Evolutionary conservation across 192 early-diverging fungal genomes (phyloP), one percentile per base, ranked within the genome.

Genomic region (Umbelopsis isabellina): DNA sequence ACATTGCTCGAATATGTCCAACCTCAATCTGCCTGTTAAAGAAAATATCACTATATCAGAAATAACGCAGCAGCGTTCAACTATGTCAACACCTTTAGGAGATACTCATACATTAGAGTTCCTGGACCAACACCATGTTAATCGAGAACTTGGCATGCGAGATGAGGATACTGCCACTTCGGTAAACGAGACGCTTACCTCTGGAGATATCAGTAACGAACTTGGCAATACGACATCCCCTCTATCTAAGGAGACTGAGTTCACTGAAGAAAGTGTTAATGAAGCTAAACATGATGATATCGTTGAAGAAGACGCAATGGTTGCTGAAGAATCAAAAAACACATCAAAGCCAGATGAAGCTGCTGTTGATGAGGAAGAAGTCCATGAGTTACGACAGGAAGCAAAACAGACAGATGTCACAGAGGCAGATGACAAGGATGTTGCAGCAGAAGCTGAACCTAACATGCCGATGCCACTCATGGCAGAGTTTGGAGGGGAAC

Each of bases 1-100:
- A 51, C 98, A 98, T 74, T 93, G 92, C 74, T 91, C 92, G 49
- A 92, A 90, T 73, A 92, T 94, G 92, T 85, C 86, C n/a, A 87
- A 87, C 3, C 76, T 94, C 11, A 94, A 94, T 73, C 72, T 80
- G 49, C 53, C 75, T 16, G 53, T 44, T 33, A 46, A 65, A 48
- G 72, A 78, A 6, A 49, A 69, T 10, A 41, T 49, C 27, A 18
- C 30, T 33, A 61, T 61, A 35, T 35, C 25, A 15, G 55, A 61
- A 61, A 35, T 61, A 61, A 25, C 27, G n/a, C 55, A 61, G 33
- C 55, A 61, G 30, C 55, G 55, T 5, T 61, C 55, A 15, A 35
- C 70, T 44, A 72, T 72, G 70, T 61, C 70, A 5, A 66, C 66
- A 21, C 67, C 72, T 49, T 64, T 67, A 7, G 55, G 55, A 61